Evolutionary conservation across 352 stramenopile genomes (phyloP), one percentile per base, ranked within the genome.

Genomic region (Globisporangium nodosum): DNA sequence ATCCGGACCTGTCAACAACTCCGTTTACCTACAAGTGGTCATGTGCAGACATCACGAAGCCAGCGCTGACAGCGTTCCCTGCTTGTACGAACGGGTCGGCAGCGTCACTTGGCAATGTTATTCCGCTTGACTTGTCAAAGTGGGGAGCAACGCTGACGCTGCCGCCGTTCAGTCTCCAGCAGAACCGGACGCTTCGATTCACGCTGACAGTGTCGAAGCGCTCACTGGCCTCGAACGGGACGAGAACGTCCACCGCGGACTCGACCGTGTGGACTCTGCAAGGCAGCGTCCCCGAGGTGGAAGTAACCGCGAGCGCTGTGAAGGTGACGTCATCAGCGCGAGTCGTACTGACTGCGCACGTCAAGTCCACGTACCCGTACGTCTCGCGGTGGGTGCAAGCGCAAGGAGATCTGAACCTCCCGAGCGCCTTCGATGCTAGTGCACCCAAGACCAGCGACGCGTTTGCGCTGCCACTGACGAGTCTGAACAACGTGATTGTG

Each of bases 301-400:
- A 30, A 0, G 64, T 78, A 21, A 43, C 58, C 11, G 54, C 68
- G 0, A 71, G 74, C 0, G 39, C 67, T 8, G 48, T 57, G 1
- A 88, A 77, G 45, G 66, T 92, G 43, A 84, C 83, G 31, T 68
- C 82, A 0, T 69, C 76, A 0, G 73, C 46, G 3, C 70, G 78
- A 2, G 47, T 92, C 2, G 51, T 56, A 1, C 52, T 92, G 5
- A 63, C 54, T 1, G 68, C 64, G 1, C 54, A 56, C 0, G 70
- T 90, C 20, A 72, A 51, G 45, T 90, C 82, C 15, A 68, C 81
- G 31, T 92, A 90, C 48, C 82, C 80, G n/a, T 88, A 73, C 58
- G 78, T 63, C 0, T 56, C 64, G 1, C 63, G 68, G 1, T 92
- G 82, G 82, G 54, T 67, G 0, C 72, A 92, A 67, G 69, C 73